Conservation (phyloP, 495 filamentous ascomycete species). For the Aspergillus sparsus region DNA sequence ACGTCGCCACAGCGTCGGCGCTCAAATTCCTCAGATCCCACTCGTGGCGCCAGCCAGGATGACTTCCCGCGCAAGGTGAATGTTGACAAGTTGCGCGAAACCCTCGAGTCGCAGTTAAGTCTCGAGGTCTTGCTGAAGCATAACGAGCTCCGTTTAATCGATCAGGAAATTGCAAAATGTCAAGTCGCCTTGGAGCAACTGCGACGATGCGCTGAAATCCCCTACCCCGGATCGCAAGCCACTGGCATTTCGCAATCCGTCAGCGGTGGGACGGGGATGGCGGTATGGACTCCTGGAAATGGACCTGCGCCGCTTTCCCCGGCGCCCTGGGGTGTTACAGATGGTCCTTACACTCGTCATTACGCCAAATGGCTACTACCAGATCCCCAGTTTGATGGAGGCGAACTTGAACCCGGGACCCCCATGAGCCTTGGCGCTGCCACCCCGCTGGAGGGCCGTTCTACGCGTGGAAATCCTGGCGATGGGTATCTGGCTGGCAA, state of each 20-base stretch:
- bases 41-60: constrained; percentile 26
- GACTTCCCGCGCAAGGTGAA: constrained; percentile 30
- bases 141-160: constrained; percentile 87
- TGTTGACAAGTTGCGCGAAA: constrained; percentile 58
- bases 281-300: constrained; percentile 59
- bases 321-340: constrained; percentile 84
- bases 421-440: constrained; percentile 34
- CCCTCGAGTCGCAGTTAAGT: constrained; percentile 81
- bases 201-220: constrained; percentile 85
- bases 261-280: constrained; percentile 68
- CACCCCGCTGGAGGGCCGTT: constrained; percentile 57
- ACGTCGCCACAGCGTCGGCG: constrained; percentile 17
- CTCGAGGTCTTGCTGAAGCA: constrained; percentile 94
- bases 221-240: constrained; percentile 72
- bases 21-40: constrained; percentile 17
- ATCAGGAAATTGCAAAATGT: constrained; percentile 95
- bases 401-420: constrained; percentile 42
- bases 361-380: constrained; percentile 93
- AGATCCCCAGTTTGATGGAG: constrained; percentile 82
- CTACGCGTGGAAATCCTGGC: constrained; percentile 70
- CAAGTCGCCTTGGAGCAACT: constrained; percentile 95
- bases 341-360: constrained; percentile 90
- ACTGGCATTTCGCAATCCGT: constrained; percentile 63
- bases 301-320: constrained; percentile 60
- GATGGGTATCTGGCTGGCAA: constrained; percentile 61